These are phyloP conservation scores for Venturia aucupariae DNA, from an alignment of 2,329 filamentous ascomycete species.

Conservation along the genomic window DNA sequence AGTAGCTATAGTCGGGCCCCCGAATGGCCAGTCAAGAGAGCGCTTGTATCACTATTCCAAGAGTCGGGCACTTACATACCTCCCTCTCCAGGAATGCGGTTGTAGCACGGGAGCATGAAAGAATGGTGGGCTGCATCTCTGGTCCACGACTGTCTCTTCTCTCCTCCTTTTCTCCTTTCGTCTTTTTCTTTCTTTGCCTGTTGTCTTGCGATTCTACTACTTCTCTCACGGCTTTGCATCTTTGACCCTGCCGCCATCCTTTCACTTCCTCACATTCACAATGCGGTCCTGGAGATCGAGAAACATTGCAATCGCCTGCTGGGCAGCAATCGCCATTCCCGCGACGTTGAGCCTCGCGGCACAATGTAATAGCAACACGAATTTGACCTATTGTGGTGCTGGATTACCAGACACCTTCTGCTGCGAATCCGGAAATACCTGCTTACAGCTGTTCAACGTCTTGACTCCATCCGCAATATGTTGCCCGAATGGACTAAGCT, in stretches of 20 bases:
- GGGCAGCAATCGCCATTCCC: background rate
- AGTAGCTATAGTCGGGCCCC: background rate
- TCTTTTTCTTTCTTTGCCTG: background rate
- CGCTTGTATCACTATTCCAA: background rate
- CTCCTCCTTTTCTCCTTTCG: background rate
- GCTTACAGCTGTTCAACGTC: slow-evolving; percentile 49
- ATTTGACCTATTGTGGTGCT: slow-evolving; percentile 43
- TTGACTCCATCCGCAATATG: slow-evolving; percentile 54
- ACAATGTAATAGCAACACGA: slow-evolving; percentile 41
- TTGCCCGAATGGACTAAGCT: slow-evolving; percentile 52
- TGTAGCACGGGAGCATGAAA: background rate
- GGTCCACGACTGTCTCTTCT: background rate
- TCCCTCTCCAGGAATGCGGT: slow-evolving; percentile 2
- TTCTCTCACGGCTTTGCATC: background rate
- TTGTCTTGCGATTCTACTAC: background rate
- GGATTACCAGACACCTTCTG: slow-evolving; percentile 57
- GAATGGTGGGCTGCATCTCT: background rate
- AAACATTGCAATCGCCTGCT: background rate
- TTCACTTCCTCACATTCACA: background rate
- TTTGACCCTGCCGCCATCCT: background rate
- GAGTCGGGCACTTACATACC: background rate
- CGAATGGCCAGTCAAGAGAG: slow-evolving; percentile 1
- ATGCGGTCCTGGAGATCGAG: slow-evolving; percentile 7
- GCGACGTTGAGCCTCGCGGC: background rate
- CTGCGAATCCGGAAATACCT: slow-evolving; percentile 47